Conservation (phyloP, 2,329 filamentous ascomycete species). For the Botrytis squamosa region DNA sequence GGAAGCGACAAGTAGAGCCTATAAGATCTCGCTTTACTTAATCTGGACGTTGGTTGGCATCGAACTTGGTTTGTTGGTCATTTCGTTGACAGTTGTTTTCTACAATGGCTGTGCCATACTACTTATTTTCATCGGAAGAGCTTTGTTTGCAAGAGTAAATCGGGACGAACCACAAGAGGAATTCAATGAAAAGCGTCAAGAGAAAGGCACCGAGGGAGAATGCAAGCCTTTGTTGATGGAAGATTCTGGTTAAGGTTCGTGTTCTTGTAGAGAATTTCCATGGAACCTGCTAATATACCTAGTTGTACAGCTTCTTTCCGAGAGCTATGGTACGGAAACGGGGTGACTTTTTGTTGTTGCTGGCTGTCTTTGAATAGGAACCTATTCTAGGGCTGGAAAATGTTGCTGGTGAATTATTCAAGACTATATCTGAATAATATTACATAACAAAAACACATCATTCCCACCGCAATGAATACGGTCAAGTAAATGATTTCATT, state of each 20-base stretch:
- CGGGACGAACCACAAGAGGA: not conserved
- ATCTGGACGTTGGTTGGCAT: not conserved
- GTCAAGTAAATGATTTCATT: not conserved
- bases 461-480: fast-evolving
- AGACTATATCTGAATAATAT: not conserved
- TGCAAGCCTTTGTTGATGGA: not conserved
- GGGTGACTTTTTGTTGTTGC: not conserved
- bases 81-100: not conserved
- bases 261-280: fast-evolving
- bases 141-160: not conserved
- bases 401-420: not conserved
- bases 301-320: not conserved
- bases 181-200: not conserved
- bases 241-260: not conserved
- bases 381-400: no score
- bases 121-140: not conserved
- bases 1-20: not conserved
- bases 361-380: not conserved
- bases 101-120: not conserved
- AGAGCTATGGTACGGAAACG: not conserved
- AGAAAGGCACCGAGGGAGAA: not conserved
- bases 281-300: not conserved
- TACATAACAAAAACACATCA: not conserved
- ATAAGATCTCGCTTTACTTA: not conserved
- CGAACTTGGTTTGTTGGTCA: not conserved